Conservation (phyloP, 2,329 filamentous ascomycete genomes). For the Scleromitrula shiraiana region DNA sequence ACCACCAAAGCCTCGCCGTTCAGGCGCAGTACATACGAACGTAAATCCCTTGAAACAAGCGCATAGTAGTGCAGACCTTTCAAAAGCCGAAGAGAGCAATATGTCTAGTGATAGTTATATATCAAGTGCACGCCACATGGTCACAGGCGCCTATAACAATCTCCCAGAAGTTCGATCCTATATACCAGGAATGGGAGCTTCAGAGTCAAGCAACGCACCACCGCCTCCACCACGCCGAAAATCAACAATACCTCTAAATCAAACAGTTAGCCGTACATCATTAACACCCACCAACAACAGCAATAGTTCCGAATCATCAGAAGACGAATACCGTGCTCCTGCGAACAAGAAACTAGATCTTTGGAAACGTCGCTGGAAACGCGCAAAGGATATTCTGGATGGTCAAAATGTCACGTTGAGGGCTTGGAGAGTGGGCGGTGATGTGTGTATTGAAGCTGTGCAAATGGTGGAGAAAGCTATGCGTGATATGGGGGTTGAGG, state of each 20-base stretch:
- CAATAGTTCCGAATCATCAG: slow-evolving; percentile 21
- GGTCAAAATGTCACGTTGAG: slow-evolving; percentile 58
- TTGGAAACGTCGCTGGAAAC: slow-evolving; percentile 60
- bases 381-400: slow-evolving; percentile 56
- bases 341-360: slow-evolving; percentile 62
- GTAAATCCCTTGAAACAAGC: slow-evolving; percentile 24
- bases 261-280: slow-evolving; percentile 13
- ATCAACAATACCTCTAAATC: slow-evolving; percentile 6
- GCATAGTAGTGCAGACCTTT: slow-evolving; percentile 22
- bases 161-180: slow-evolving; percentile 28
- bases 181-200: slow-evolving; percentile 16
- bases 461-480: slow-evolving; percentile 53
- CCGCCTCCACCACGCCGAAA: slow-evolving; percentile 20
- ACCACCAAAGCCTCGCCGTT: slow-evolving; percentile 23
- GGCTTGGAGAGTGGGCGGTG: slow-evolving; percentile 65
- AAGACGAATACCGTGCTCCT: slow-evolving; percentile 24
- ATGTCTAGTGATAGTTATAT: slow-evolving; percentile 23
- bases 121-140: slow-evolving; percentile 24
- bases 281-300: slow-evolving; percentile 6
- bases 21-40: slow-evolving; percentile 4
- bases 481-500: slow-evolving; percentile 34
- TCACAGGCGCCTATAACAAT: slow-evolving; percentile 27
- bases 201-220: slow-evolving; percentile 10
- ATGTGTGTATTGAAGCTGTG: slow-evolving; percentile 60
- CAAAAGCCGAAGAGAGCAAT: background rate